phyloP scores from a whole-genome alignment of 1,284 basidiomycete genomes.

The Pseudozyma tsukubaensis region DNA sequence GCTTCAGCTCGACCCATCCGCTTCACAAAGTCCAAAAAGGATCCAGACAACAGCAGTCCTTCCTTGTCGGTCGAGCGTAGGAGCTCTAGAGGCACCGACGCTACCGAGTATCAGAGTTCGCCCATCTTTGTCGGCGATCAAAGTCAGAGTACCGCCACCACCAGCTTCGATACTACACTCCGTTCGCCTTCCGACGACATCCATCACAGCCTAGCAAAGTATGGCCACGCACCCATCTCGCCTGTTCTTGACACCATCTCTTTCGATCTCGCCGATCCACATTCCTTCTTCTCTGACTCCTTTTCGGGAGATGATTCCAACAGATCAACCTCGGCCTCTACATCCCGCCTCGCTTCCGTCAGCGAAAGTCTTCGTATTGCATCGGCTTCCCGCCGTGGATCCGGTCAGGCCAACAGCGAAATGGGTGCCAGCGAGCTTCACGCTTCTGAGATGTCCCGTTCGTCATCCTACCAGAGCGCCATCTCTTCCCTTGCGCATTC shows the following conservation, averaged over 20 bases:
- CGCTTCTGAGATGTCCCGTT: conserved; percentile 19
- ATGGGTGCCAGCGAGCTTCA: conserved; percentile 7
- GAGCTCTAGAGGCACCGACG: conserved; percentile 23
- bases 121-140: conserved; percentile 19
- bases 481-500: conserved; percentile 17
- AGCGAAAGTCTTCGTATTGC: not conserved
- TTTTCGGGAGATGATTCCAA: conserved; percentile 17
- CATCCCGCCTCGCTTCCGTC: conserved; percentile 10
- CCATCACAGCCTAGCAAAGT: conserved; percentile 1
- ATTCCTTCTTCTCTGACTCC: conserved; percentile 33
- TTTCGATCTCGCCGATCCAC: conserved; percentile 14
- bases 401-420: conserved; percentile 20
- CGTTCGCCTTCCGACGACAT: conserved; percentile 8
- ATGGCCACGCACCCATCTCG: not conserved
- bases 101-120: conserved; percentile 14
- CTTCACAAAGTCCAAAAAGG: conserved; percentile 26
- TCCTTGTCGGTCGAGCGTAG: conserved; percentile 25
- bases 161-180: conserved; percentile 22
- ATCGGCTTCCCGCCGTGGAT: conserved; percentile 10
- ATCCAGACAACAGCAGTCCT: conserved; percentile 16
- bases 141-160: conserved; percentile 21
- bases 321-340: conserved; percentile 10
- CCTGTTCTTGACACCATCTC: not conserved
- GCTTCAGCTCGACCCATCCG: conserved; percentile 31
- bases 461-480: conserved; percentile 33